Evolutionary conservation across 2,329 filamentous ascomycete species (phyloP).

Genomic region (Fusarium sublunatum): DNA sequence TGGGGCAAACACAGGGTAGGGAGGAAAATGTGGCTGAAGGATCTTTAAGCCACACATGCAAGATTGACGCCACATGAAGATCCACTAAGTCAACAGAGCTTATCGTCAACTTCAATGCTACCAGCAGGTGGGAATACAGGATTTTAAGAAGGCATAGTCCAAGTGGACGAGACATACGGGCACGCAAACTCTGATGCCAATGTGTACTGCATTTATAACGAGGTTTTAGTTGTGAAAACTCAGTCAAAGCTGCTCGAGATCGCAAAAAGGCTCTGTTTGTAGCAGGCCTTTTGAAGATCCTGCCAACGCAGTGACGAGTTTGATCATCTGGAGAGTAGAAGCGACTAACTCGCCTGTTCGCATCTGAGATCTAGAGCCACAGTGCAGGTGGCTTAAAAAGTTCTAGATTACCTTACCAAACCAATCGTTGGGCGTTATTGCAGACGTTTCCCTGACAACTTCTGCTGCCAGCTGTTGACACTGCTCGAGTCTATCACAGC

Average conservation of each 20-base stretch:
- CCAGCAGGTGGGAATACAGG: slow-evolving; percentile 22
- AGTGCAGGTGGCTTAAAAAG: not conserved
- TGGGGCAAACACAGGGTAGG: slow-evolving; percentile 7
- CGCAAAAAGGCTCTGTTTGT: slow-evolving; percentile 41
- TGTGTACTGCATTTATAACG: slow-evolving; percentile 10
- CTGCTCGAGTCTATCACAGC: slow-evolving; percentile 22
- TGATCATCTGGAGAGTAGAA: slow-evolving; percentile 17
- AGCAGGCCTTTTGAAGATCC: slow-evolving; percentile 41
- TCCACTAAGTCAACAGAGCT: slow-evolving; percentile 44
- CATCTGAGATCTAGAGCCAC: not conserved
- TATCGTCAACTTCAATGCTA: slow-evolving; percentile 41
- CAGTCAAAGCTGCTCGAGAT: slow-evolving; percentile 35
- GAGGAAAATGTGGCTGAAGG: slow-evolving; percentile 24
- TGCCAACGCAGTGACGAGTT: slow-evolving; percentile 34
- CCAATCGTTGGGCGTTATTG: slow-evolving; percentile 7
- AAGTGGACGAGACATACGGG: slow-evolving; percentile 22
- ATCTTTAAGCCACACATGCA: slow-evolving; percentile 27
- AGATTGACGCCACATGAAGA: slow-evolving; percentile 31
- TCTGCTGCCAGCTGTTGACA: slow-evolving; percentile 35
- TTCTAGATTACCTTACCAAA: slow-evolving; percentile 1
- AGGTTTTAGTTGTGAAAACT: slow-evolving; percentile 15
- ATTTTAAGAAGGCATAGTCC: slow-evolving; percentile 26
- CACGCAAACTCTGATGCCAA: not conserved
- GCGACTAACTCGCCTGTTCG: slow-evolving; percentile 11
- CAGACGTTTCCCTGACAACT: slow-evolving; percentile 16